Conservation (phyloP, 352 stramenopile genomes). For the Phytophthora rubi region DNA sequence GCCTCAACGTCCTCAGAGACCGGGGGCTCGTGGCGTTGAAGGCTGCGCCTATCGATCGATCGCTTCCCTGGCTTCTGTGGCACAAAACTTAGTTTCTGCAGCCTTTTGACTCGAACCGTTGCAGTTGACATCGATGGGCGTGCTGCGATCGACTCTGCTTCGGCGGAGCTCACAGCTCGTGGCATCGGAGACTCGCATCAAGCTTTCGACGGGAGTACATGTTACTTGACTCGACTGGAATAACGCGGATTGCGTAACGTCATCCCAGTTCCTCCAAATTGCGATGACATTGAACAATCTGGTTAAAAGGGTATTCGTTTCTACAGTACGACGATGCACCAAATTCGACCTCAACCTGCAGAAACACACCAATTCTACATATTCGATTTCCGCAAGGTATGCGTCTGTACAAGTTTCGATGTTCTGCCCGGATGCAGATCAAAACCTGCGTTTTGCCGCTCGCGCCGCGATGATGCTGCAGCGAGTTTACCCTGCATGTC, state of each 20-base stretch:
- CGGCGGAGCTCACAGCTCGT: not conserved
- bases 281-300: not conserved
- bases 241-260: conserved; percentile 4
- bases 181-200: not conserved
- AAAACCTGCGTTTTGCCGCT: conserved; percentile 2
- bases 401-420: not conserved
- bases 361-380: not conserved
- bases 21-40: conserved; percentile 9
- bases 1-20: conserved; percentile 7
- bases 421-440: not conserved
- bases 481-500: conserved; percentile 16
- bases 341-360: not conserved
- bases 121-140: not conserved
- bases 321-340: not conserved
- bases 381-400: conserved; percentile 1
- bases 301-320: not conserved
- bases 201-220: conserved; percentile 12
- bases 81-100: not conserved
- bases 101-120: not conserved
- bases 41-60: conserved; percentile 7
- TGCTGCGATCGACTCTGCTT: conserved; percentile 2
- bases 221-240: conserved; percentile 3
- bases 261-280: not conserved
- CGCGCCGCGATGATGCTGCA: conserved; percentile 12
- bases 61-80: not conserved